Base-by-base conservation (phyloP, 2,329 filamentous ascomycete species). In the Orbilia ellipsospora region DNA sequence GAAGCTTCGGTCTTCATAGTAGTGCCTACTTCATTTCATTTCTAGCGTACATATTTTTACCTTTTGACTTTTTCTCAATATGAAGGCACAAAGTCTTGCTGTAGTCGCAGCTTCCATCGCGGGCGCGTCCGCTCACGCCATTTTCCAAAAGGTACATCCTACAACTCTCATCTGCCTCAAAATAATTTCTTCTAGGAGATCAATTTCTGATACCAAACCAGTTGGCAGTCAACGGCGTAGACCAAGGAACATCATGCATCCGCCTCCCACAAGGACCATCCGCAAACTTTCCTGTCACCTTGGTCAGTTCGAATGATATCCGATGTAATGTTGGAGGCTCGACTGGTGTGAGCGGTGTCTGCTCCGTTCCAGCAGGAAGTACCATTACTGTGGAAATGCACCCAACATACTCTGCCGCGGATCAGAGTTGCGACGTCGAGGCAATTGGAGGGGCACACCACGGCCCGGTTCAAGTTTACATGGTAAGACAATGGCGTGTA, bases 371-470 rank as follows among this genome's bases (percentile, higher is more conserved):
- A 65, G 79, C 78, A 1, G 86, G 86, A 2, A 81, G 82, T 6
- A 85, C 82, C 0, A 83, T 88, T n/a, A 87, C 86, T 0, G 83
- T 88, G 8, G 87, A 88, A 81, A 88, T 88, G 85, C 87, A 88
- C 81, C 84, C 84, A 80, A 84, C 86, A 82, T 70, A 70, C 51
- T 57, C 57, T 51, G 82, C 82, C 16, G 82, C 82, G 60, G 84
- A 86, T 78, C 83, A 85, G 55, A 81, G 78, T 40, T 87, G 85
- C 79, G 77, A 78, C 23, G 83, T 81, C 55, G 83, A 86, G 77
- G 86, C 85, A 20, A 86, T 88, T 63, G 86, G 86, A 42, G 86
- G 86, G 31, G 83, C 83, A 52, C 86, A 88, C 80, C 86, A 85
- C 78, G 86, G 86, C 13, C 86, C 86, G 0, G 85, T 87, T 31